Conservation (phyloP, 176 grass and related monocot genomes). For the Elymus sibiricus region DNA sequence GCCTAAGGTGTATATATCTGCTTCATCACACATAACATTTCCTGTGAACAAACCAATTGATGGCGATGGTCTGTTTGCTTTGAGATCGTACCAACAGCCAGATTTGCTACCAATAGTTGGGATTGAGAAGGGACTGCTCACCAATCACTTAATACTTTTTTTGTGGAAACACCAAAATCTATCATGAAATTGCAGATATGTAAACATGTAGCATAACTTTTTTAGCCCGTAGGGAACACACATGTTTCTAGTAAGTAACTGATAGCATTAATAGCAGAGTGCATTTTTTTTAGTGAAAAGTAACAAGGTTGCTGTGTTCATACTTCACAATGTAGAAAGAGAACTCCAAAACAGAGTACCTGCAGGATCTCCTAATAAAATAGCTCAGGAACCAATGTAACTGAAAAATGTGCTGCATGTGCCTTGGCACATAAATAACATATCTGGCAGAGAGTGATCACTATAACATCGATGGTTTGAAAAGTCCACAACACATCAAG, state of each 20-base stretch:
- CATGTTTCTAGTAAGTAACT: not conserved
- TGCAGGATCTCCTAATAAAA: not conserved
- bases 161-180: not conserved
- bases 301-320: not conserved
- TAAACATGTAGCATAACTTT: not conserved
- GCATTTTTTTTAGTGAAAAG: not conserved
- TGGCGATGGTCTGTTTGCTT: not conserved
- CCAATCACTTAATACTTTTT: not conserved
- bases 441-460: not conserved
- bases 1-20: not conserved
- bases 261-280: not conserved
- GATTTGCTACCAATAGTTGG: not conserved
- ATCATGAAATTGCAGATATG: not conserved
- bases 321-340: not conserved
- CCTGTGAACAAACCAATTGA: not conserved
- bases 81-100: not conserved
- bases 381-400: not conserved
- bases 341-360: not conserved
- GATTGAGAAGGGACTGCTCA: not conserved
- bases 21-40: not conserved
- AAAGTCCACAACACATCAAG: conserved; percentile 1
- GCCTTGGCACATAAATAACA: not conserved
- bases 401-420: not conserved
- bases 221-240: not conserved
- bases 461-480: not conserved